Base-by-base conservation (phyloP, 441 rosid species). In the Adansonia grandidieri region DNA sequence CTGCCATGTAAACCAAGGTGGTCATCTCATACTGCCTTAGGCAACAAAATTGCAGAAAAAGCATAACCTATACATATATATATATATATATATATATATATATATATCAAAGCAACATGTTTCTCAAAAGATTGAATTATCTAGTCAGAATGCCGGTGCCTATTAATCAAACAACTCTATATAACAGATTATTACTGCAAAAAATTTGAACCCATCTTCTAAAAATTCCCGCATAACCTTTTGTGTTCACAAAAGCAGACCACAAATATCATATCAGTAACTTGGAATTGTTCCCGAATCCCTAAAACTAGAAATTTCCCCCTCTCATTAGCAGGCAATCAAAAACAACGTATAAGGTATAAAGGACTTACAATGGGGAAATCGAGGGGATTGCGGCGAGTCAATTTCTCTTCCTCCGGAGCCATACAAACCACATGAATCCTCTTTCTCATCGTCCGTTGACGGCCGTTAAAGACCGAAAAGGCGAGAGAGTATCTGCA, bases 311-410 rank as follows among this genome's bases (percentile, higher is more conserved):
- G 10, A 70, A 47, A 69, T 71, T 51, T 37, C 61, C 3, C 45
- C 1, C 8, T 7, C 45, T 60, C 17, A 3, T 14, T 37, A 64
- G 69, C 47, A 37, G 61, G 45, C 44, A 71, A 54, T 13, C 0
- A 40, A 32, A 6, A 13, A 42, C 5, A 17, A n/a, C 4, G 11
- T 1, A 50, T n/a, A 51, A 6, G 11, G 56, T 2, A 9, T 9
- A 76, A 73, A 64, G 57, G 17, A 77, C 90, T 62, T 86, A 90
- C 92, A 44, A 89, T 85, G n/a, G 96, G 92, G 75, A 90, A 91
- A 84, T 90, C 94, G 51, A 24, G n/a, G n/a, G n/a, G n/a, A n/a
- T n/a, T n/a, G n/a, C n/a, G n/a, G n/a, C 94, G 92, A 28, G 32
- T 28, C 32, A 28, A 28, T 28, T 28, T 89, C 82, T 90, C 95